Base-by-base conservation (phyloP, 2,329 filamentous ascomycete genomes). In the Aschersonia sp. region DNA sequence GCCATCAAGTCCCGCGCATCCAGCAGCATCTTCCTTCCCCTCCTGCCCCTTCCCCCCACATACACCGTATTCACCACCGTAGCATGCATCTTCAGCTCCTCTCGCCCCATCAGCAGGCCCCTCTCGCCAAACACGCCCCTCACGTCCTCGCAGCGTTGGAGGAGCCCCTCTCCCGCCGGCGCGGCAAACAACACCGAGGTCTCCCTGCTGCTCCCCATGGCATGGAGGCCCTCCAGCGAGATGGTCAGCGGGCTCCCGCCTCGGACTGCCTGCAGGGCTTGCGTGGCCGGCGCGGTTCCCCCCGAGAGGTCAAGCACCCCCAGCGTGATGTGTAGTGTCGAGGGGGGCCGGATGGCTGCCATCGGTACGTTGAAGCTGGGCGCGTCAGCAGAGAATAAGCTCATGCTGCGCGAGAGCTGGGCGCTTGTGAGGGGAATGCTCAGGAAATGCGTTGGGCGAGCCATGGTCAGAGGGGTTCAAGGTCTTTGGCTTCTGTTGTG, bases 61-160 rank as follows among this genome's bases (percentile, higher is more conserved):
- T 95, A 94, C 10, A 89, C 77, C 0, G 89, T 94, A 62, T 96
- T 95, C 46, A 92, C 66, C 4, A 96, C 68, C 0, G 91, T 96
- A 20, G 86, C 88, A 60, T 96, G 91, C 46, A 96, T 65, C 28
- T 85, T 73, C 52, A 96, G 62, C 5, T 38, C 32, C 6, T 38
- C 6, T 6, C 10, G 6, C 6, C 10, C 32, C 0, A 70, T 59
- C 58, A 89, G 66, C 7, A 85, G 62, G 1, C 71, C 78, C 0
- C 67, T 67, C 2, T 75, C 66, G 20, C 65, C 65, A 55, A 89
- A 88, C 3, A 89, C 63, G 0, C 70, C 60, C 1, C 69, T 68
- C 2, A 69, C 65, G 0, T 58, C 54, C 54, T 86, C 81, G 9
- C 63, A 6, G 32, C 10, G 6, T 6, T 38, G 6, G 32, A 6